Percentiles rank a stretch among this genome's conserved stretches.
These are phyloP conservation scores for Alternaria sp. DNA, from an alignment of 2,329 filamentous ascomycete genomes.

Conservation along the genomic window DNA sequence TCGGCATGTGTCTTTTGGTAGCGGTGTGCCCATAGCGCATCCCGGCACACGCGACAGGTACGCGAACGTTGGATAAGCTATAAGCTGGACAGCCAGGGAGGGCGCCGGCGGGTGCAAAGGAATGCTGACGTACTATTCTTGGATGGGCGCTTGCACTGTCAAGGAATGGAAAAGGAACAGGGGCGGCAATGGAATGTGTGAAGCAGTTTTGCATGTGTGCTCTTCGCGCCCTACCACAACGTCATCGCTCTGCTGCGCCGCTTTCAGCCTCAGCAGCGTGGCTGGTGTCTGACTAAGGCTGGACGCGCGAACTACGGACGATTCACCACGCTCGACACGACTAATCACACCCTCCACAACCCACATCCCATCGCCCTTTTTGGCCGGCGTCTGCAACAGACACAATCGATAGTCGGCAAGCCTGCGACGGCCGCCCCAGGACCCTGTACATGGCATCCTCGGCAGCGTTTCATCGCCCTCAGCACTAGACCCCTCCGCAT, in stretches of 20 bases:
- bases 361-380: constrained; percentile 8
- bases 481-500: constrained; percentile 19
- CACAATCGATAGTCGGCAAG: constrained; percentile 34
- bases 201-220: not conserved
- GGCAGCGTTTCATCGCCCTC: constrained; percentile 44
- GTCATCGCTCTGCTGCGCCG: constrained; percentile 14
- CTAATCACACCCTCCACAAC: no score
- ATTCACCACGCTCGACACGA: no score
- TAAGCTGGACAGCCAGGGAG: not conserved
- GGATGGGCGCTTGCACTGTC: not conserved
- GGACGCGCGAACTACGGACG: constrained; percentile 23
- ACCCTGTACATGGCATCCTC: constrained; percentile 32
- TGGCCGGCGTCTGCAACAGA: constrained; percentile 14
- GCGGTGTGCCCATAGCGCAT: constrained; percentile 20
- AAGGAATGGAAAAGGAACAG: not conserved
- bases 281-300: constrained; percentile 1
- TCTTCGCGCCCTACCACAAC: constrained; percentile 7
- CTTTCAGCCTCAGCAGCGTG: constrained; percentile 8
- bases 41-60: constrained; percentile 19
- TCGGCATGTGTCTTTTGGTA: constrained; percentile 10
- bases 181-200: not conserved
- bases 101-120: not conserved
- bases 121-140: constrained; percentile 30
- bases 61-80: constrained; percentile 11
- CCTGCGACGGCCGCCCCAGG: constrained; percentile 41